Percentiles rank a stretch among this genome's conserved stretches.
These are phyloP conservation scores for Monosporascus sp. DNA, from an alignment of 2,329 filamentous ascomycete genomes.

Conservation along the genomic window DNA sequence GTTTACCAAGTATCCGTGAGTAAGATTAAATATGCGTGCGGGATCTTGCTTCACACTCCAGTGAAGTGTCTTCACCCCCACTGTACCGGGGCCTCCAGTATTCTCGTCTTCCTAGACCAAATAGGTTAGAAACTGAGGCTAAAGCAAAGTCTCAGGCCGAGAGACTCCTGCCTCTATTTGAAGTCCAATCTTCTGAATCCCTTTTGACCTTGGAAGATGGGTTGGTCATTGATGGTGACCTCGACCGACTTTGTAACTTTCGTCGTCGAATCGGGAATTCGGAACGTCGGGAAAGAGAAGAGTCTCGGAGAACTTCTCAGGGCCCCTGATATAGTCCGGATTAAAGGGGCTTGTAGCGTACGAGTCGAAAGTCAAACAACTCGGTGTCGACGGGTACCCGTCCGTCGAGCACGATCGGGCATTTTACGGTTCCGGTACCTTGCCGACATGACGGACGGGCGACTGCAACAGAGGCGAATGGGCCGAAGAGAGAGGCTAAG, in stretches of 20 bases:
- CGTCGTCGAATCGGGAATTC: constrained; percentile 35
- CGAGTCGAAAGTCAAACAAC: constrained; percentile 27
- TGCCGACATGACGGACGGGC: constrained; percentile 13
- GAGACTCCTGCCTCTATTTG: constrained; percentile 27
- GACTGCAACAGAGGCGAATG: constrained; percentile 10
- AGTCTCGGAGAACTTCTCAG: constrained; percentile 22
- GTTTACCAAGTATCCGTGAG: constrained; percentile 28
- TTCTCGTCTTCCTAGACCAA: constrained; percentile 30
- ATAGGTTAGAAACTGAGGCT: not conserved
- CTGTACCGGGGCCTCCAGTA: constrained; percentile 29
- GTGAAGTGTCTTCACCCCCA: constrained; percentile 25
- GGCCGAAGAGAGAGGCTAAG: constrained; percentile 12
- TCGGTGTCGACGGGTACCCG: constrained; percentile 18
- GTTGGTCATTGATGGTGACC: constrained; percentile 39
- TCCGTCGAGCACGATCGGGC: constrained; percentile 22
- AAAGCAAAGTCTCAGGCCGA: not conserved
- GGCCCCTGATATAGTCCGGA: constrained; percentile 25
- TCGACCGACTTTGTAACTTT: constrained; percentile 34
- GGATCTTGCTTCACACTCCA: constrained; percentile 27
- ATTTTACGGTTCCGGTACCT: constrained; percentile 17
- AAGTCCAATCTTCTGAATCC: constrained; percentile 42
- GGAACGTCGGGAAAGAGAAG: constrained; percentile 22
- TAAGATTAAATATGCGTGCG: constrained; percentile 24
- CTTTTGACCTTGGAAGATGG: constrained; percentile 40
- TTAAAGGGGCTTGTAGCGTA: constrained; percentile 26